Evolutionary conservation across 257 asterid genomes (phyloP).

Genomic region (Paulownia fortunei): DNA sequence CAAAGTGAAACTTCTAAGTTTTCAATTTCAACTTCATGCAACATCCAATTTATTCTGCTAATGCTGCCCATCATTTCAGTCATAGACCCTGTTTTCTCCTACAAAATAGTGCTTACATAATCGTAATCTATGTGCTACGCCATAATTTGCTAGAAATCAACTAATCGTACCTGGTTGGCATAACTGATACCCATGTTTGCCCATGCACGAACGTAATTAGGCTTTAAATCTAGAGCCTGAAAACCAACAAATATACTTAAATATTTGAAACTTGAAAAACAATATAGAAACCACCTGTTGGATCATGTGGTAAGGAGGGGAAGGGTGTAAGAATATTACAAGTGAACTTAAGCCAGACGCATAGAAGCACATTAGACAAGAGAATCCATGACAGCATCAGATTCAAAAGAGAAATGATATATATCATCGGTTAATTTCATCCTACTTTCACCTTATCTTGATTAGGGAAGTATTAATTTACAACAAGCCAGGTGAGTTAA

Average conservation of each 20-base stretch:
- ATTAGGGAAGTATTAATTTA: not conserved
- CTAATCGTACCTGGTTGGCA: constrained; percentile 88
- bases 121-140: not conserved
- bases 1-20: constrained; percentile 15
- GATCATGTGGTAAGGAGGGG: constrained; percentile 12
- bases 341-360: not conserved
- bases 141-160: constrained; percentile 17
- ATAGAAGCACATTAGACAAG: not conserved
- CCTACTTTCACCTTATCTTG: not conserved
- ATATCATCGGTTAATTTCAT: not conserved
- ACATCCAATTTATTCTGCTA: constrained; percentile 11
- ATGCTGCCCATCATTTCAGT: not conserved
- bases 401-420: not conserved
- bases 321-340: not conserved
- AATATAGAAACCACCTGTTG: constrained; percentile 14
- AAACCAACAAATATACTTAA: constrained; percentile 28
- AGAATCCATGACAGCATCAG: not conserved
- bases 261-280: constrained; percentile 18
- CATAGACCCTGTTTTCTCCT: constrained; percentile 13
- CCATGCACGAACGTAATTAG: constrained; percentile 99
- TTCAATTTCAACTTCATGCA: not conserved
- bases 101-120: not conserved
- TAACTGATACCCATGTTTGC: constrained; percentile 99
- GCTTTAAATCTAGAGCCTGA: constrained; percentile 98
- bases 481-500: not conserved